These are phyloP conservation scores for Clonostachys rosea DNA, from an alignment of 2,329 filamentous ascomycete genomes.

Conservation along the genomic window DNA sequence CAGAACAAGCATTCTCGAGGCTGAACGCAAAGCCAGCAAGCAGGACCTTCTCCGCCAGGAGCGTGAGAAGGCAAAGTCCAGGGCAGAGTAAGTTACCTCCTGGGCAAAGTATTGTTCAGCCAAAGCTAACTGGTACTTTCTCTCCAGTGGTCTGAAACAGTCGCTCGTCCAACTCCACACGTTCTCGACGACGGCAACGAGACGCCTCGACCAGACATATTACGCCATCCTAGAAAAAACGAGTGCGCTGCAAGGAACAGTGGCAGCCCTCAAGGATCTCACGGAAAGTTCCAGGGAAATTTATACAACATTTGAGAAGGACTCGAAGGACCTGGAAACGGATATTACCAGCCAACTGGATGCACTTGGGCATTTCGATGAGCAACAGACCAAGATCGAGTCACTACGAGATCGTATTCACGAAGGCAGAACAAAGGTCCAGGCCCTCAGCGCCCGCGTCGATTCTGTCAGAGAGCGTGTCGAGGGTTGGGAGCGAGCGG, in stretches of 20 bases:
- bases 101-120: neutral
- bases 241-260: conserved; percentile 57
- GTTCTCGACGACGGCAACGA: conserved; percentile 58
- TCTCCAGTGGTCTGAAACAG: conserved; percentile 42
- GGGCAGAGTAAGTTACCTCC: conserved; percentile 20
- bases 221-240: conserved; percentile 69
- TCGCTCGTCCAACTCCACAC: conserved; percentile 49
- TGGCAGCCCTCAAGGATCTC: conserved; percentile 63
- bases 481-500: conserved; percentile 62
- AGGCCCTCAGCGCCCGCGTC: conserved; percentile 56
- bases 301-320: conserved; percentile 52
- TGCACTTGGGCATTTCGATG: conserved; percentile 55
- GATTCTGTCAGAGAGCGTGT: conserved; percentile 59
- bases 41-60: conserved; percentile 36
- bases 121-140: conserved; percentile 10
- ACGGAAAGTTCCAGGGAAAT: conserved; percentile 55
- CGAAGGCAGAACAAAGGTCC: conserved; percentile 53
- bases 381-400: conserved; percentile 60
- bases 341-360: conserved; percentile 60
- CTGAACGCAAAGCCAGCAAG: conserved; percentile 17
- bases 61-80: conserved; percentile 16
- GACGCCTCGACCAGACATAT: conserved; percentile 69
- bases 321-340: conserved; percentile 52
- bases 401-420: conserved; percentile 58
- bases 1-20: conserved; percentile 3